Evolutionary conservation across 2,329 filamentous ascomycete species (phyloP).

Genomic region (Colletotrichum sublineola): DNA sequence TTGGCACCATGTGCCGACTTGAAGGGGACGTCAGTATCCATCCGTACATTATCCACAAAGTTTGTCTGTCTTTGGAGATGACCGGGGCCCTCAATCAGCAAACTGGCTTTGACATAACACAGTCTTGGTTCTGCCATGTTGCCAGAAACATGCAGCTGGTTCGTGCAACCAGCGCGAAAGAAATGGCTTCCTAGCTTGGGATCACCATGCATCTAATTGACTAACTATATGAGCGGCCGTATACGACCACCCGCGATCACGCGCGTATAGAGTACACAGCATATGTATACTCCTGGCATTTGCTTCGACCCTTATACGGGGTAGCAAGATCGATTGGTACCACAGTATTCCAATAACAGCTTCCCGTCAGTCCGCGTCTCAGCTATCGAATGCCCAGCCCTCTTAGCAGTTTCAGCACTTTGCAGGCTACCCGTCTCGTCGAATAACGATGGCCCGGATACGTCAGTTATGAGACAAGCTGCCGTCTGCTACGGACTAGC

Average conservation of each 20-base stretch:
- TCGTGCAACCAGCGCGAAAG: slow-evolving; percentile 16
- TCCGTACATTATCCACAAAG: background rate
- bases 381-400: background rate
- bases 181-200: slow-evolving; percentile 9
- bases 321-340: background rate
- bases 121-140: background rate
- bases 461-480: slow-evolving; percentile 16
- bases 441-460: background rate
- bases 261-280: background rate
- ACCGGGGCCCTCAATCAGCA: no score
- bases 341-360: background rate
- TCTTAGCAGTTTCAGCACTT: slow-evolving; percentile 8
- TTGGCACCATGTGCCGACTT: slow-evolving; percentile 1
- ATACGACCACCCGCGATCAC: background rate
- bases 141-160: slow-evolving; percentile 18
- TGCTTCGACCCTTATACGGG: background rate
- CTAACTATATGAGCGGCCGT: background rate
- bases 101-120: slow-evolving; percentile 3
- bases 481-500: slow-evolving; percentile 13
- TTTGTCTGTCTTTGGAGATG: slow-evolving; percentile 11
- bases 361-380: background rate
- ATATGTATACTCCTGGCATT: background rate
- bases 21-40: background rate
- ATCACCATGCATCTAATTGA: background rate
- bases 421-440: slow-evolving; percentile 3